Base-by-base conservation (phyloP, 2,329 filamentous ascomycete species). In the Ascochyta fabae region DNA sequence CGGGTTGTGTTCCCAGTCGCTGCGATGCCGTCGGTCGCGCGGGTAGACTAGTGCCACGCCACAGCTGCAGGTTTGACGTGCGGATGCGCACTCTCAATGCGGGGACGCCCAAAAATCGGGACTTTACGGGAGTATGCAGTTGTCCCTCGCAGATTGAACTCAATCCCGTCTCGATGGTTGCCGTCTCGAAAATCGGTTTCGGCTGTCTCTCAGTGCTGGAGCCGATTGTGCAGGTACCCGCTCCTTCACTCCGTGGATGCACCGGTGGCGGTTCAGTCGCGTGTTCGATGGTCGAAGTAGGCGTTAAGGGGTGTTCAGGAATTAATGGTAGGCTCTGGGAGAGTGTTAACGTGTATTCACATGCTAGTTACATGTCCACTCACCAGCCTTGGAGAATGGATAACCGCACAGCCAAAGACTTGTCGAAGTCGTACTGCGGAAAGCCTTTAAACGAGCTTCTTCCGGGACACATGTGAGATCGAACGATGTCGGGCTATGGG, bases 381-480 rank as follows among this genome's bases (percentile, higher is more conserved):
- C 44, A 67, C 65, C 57, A 61, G 40, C 53, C 47, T 24, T 48
- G 27, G 27, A 35, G 31, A 15, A 40, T 9, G 15, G 7, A 45
- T 19, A 57, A 57, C 60, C 65, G 67, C 51, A 66, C 63, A 42
- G 66, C 66, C 47, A 69, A 49, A 53, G 63, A 62, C 57, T 69
- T 67, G 49, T 69, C 66, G 48, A 69, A 69, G 22, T 67, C 63
- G 59, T 61, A 61, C 29, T 58, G 61, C 59, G 60, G 58, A 65
- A 66, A 59, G 65, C 60, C 57, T 66, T 58, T 58, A 50, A 64
- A 64, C 53, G 59, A 64, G 56, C 57, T 35, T 42, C 45, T 59
- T 58, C 41, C 60, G 56, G 63, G 65, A 66, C 57, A 60, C 66
- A 69, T 69, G 66, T 69, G 66, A 67, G 62, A 61, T 60, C 56